Conservation (phyloP, 176 grass and related monocot genomes). For the Elaeis guineensis region DNA sequence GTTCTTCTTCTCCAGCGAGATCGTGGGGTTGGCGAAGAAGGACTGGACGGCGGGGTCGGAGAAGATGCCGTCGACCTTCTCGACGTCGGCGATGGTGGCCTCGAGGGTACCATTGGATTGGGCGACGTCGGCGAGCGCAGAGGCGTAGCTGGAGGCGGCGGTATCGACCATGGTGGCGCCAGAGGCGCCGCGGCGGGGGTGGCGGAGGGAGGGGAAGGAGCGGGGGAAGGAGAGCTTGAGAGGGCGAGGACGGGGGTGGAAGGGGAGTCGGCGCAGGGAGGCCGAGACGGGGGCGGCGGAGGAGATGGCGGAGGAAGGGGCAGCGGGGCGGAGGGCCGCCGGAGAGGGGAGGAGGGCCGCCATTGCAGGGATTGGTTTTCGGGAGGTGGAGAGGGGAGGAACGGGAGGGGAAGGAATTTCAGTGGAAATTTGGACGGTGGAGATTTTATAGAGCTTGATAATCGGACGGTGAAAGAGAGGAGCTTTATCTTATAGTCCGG, state of each 20-base stretch:
- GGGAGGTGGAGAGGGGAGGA: too few relatives aligned
- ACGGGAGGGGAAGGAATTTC: too few relatives aligned
- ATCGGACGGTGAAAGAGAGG: too few relatives aligned
- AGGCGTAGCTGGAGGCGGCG: slow-evolving; percentile 18
- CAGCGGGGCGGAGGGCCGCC: slow-evolving; percentile 27
- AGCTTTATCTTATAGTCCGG: too few relatives aligned
- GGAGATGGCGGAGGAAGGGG: slow-evolving; percentile 37
- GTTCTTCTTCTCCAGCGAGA: slow-evolving; percentile 45
- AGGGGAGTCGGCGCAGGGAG: slow-evolving; percentile 18
- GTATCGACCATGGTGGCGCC: slow-evolving; percentile 18
- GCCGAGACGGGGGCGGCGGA: slow-evolving; percentile 24
- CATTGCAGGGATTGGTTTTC: background rate
- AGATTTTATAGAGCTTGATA: too few relatives aligned
- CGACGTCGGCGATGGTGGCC: slow-evolving; percentile 44
- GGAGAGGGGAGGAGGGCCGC: slow-evolving; percentile 19
- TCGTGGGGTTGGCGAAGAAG: slow-evolving; percentile 84
- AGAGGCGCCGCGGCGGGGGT: slow-evolving; percentile 1
- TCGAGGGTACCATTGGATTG: slow-evolving; percentile 46
- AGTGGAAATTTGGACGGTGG: too few relatives aligned
- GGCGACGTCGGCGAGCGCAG: slow-evolving; percentile 57
- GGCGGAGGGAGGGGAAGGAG: slow-evolving; percentile 3
- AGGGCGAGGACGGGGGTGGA: slow-evolving; percentile 22
- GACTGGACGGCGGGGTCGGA: slow-evolving; percentile 43
- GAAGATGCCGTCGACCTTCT: slow-evolving; percentile 67
- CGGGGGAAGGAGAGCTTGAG: slow-evolving; percentile 29